These are phyloP conservation scores for Penicillium rolfsii DNA, from an alignment of 2,329 filamentous ascomycete genomes.

Conservation along the genomic window DNA sequence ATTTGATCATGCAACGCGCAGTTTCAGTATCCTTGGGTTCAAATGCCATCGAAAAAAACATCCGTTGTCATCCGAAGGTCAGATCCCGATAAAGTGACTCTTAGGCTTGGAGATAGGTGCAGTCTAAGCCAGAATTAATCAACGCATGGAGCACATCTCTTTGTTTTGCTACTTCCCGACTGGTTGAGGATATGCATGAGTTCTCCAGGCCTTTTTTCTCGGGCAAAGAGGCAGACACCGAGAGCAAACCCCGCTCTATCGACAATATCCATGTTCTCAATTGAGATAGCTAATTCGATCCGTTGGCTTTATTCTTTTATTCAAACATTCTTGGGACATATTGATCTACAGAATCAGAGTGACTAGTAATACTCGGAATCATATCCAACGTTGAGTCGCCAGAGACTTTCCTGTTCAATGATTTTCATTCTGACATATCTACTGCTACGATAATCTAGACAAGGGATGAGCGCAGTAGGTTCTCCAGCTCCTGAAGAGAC, in stretches of 20 bases:
- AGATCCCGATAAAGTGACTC: background rate
- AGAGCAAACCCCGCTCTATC: background rate
- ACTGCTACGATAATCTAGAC: slow-evolving; percentile 17
- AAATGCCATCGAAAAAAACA: background rate
- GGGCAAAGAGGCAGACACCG: background rate
- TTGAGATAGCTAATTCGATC: too few species aligned
- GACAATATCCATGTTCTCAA: background rate
- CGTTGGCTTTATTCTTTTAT: too few species aligned
- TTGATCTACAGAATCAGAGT: too few species aligned
- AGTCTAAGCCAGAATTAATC: background rate
- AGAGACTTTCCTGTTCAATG: background rate
- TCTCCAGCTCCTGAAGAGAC: slow-evolving; percentile 48
- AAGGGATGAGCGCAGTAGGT: slow-evolving; percentile 43
- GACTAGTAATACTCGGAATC: too few species aligned
- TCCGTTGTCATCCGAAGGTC: background rate
- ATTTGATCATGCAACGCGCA: background rate
- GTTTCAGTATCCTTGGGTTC: background rate
- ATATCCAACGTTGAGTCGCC: too few species aligned
- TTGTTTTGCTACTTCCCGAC: background rate
- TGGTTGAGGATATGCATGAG: background rate
- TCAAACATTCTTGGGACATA: too few species aligned
- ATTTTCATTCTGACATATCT: background rate
- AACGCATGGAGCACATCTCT: background rate
- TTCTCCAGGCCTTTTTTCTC: background rate
- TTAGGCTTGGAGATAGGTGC: background rate